Conservation (phyloP, 495 filamentous ascomycete genomes). For the Tuber microsphaerosporum region DNA sequence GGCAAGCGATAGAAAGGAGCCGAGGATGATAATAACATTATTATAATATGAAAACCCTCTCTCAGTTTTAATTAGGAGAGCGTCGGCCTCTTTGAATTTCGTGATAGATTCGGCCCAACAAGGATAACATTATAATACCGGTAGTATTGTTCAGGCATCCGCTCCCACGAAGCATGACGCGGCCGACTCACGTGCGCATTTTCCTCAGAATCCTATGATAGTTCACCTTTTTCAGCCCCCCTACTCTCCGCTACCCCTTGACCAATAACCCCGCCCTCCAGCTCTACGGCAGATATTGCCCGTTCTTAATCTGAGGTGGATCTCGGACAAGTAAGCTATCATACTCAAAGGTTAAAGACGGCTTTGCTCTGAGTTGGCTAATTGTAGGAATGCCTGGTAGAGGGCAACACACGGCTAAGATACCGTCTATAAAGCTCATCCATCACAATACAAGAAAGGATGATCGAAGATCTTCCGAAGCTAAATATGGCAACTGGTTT, state of each 20-base stretch:
- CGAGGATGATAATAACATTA: not conserved
- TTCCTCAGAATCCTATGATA: not conserved
- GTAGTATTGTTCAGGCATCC: not conserved
- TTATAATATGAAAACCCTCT: not conserved
- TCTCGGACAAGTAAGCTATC: not conserved
- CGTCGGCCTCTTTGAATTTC: not conserved
- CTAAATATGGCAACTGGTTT: not conserved
- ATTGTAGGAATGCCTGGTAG: not conserved
- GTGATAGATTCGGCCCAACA: not conserved
- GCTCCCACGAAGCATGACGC: not conserved
- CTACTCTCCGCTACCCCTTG: not conserved
- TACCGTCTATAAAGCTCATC: not conserved
- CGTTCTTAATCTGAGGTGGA: not conserved
- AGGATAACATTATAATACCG: conserved; percentile 8
- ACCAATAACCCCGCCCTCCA: not conserved
- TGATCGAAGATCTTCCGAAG: not conserved
- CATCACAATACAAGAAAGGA: not conserved
- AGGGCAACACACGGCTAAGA: not conserved
- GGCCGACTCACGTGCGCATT: not conserved
- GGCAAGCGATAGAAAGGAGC: not conserved
- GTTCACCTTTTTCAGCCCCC: not conserved
- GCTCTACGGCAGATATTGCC: not conserved
- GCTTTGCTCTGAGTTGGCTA: not conserved
- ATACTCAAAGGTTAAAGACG: not conserved
- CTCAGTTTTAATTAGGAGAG: not conserved